Base-by-base conservation (phyloP, 495 filamentous ascomycete genomes). In the Aspergillus nidulans region DNA sequence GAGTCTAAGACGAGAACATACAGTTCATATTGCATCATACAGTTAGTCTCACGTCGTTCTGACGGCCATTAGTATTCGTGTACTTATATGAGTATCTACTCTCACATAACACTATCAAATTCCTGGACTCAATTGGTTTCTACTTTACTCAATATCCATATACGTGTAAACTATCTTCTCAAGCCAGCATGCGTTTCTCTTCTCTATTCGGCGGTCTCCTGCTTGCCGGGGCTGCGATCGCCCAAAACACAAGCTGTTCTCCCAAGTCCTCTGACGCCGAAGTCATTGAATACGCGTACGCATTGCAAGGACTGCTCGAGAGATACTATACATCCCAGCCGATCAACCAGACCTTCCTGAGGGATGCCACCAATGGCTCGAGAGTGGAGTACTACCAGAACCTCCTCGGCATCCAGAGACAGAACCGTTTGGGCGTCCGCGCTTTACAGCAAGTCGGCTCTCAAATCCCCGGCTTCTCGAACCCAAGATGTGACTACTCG, bases 211-310 rank as follows among this genome's bases (percentile, higher is more conserved):
- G 53, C 54, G 48, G 48, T 39, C 57, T 66, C 7, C 53, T 69
- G 38, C 48, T 66, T 43, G 57, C 57, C 5, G 66, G 63, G 43
- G 55, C 53, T 6, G 59, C 61, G 20, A 8, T 59, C 18, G 58
- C 57, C 30, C 59, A 62, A 23, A 42, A 44, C 16, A 50, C 50
- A 1, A 52, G 26, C 57, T 71, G 68, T 57, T 38, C 62, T 12
- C 58, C 63, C 8, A 46, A 56, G 4, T 59, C 63, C 3, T 40
- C 52, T 1, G 69, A 71, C 24, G 47, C 49, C 5, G 36, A 61
- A 21, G 62, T 69, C 16, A 56, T 68, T 1, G 24, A 63, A 42
- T 71, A 66, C 52, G 62, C 59, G 21, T 67, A 52, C 46, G 61
- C 57, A 4, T 44, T 71, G 13, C 63, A 66, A 24, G 51, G 52